Base-by-base conservation (phyloP, 805 yeast species). In the Vanderwaltozyma verrucispora region DNA sequence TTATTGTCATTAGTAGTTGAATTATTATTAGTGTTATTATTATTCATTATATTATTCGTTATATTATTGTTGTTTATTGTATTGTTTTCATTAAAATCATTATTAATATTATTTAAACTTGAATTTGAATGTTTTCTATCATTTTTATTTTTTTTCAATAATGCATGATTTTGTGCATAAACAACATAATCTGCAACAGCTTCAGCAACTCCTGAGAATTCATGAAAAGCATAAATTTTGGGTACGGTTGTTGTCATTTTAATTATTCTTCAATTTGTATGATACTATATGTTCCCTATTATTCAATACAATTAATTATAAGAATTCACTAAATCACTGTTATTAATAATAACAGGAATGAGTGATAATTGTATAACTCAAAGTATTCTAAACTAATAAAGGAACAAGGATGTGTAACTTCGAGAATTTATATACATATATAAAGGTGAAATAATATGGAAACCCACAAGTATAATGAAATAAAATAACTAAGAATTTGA, bases 131-230 rank as follows among this genome's bases (percentile, higher is more conserved):
- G 35, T 39, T 45, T 54, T 41, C 49, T 44, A 26, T 38, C 50
- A 25, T 41, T 42, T 39, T 50, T 47, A 17, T 34, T 37, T 32
- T 40, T 39, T 25, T 28, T 42, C 42, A 32, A 42, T 38, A 65
- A 47, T 2, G 69, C 68, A 38, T 55, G 59, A 53, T 88, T 84
- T 63, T 92, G 97, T 11, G 95, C 94, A 21, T 83, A 75, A 26
- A 87, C 76, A 34, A 89, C 80, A 60, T 88, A 95, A 61, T 92
- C 96, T 1, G 96, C 96, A 21, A 89, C 95, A 18, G 97, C 97
- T 38, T 83, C 94, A 2, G 97, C 96, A 24, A 89, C 96, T 14
- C 84, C 92, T 21, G 77, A 68, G 53, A 85, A 80, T 59, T 83
- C 94, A 31, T 87, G 92, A 59, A 92, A 89, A 35, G 96, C 84